A percentile compares a stretch with the other conserved stretches of the same genome.
Evolutionary conservation across 2,329 filamentous ascomycete species (phyloP).

Genomic region (Penicillium sp.): DNA sequence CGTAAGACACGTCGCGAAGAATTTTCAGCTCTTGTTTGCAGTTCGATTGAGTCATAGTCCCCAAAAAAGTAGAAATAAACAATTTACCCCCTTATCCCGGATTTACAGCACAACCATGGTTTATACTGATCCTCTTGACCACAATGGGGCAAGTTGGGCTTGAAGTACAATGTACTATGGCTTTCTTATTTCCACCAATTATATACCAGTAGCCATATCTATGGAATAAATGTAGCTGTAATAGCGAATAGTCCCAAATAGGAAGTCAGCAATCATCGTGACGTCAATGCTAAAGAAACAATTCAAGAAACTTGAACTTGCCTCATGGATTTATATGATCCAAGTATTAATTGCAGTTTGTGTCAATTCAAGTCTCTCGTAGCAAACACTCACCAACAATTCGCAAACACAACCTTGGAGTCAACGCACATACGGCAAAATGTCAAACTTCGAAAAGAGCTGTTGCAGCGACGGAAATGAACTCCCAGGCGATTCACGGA

Average conservation of each 20-base stretch:
- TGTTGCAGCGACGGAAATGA: constrained; percentile 5
- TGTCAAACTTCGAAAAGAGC: constrained; percentile 10
- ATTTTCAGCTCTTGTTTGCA: too few species aligned
- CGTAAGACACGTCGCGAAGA: too few species aligned
- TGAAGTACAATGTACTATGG: not conserved
- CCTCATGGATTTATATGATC: not conserved
- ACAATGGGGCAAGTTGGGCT: not conserved
- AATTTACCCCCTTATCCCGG: too few species aligned
- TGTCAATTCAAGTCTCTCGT: not conserved
- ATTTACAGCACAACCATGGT: too few species aligned
- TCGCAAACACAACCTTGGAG: not conserved
- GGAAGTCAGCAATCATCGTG: constrained; percentile 1
- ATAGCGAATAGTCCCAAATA: not conserved
- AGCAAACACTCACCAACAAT: too few species aligned
- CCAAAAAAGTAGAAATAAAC: too few species aligned
- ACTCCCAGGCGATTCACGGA: constrained; percentile 31
- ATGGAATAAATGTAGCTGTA: not conserved
- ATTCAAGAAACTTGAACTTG: not conserved
- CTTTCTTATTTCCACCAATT: not conserved
- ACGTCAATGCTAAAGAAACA: not conserved
- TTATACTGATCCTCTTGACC: too few species aligned
- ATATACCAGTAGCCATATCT: not conserved
- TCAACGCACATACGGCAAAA: constrained; percentile 2
- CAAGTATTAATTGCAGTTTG: not conserved
- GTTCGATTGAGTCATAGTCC: too few species aligned